A percentile compares a stretch with the other conserved stretches of the same genome.
phyloP scores from a whole-genome alignment of 2,329 filamentous ascomycete genomes.

The Byssochlamys sp. region DNA sequence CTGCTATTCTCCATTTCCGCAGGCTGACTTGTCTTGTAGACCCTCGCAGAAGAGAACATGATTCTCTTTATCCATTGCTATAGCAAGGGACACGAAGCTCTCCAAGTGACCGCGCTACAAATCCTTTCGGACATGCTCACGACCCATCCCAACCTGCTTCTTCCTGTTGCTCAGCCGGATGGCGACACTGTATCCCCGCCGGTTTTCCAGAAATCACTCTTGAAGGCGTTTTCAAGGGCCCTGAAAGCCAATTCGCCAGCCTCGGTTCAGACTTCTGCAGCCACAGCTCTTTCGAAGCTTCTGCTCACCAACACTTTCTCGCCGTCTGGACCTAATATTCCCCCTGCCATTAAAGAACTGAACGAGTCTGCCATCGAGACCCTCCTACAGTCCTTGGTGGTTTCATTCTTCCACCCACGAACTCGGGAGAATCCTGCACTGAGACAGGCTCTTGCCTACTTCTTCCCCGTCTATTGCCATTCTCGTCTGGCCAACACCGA shows the following conservation, averaged over 20 bases:
- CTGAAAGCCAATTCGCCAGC: conserved; percentile 61
- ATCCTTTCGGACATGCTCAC: conserved; percentile 89
- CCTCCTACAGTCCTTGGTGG: conserved; percentile 72
- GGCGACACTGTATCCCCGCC: conserved; percentile 41
- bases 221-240: conserved; percentile 78
- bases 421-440: conserved; percentile 71
- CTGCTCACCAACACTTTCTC: conserved; percentile 67
- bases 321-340: conserved; percentile 45
- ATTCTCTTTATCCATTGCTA: conserved; percentile 93
- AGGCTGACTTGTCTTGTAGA: conserved; percentile 32
- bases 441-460: conserved; percentile 80
- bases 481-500: conserved; percentile 72
- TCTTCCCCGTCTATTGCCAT: conserved; percentile 89
- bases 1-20: background rate
- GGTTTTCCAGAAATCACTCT: conserved; percentile 51
- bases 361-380: conserved; percentile 54
- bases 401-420: conserved; percentile 82
- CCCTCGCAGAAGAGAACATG: conserved; percentile 83
- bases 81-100: conserved; percentile 75
- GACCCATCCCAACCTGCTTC: conserved; percentile 71
- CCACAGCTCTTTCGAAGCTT: conserved; percentile 73
- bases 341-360: conserved; percentile 30
- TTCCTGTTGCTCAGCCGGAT: conserved; percentile 40
- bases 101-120: conserved; percentile 83
- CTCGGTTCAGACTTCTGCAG: conserved; percentile 71